These are phyloP conservation scores for Phylloporus arenicola DNA, from an alignment of 768 basidiomycete genomes.

Conservation along the genomic window DNA sequence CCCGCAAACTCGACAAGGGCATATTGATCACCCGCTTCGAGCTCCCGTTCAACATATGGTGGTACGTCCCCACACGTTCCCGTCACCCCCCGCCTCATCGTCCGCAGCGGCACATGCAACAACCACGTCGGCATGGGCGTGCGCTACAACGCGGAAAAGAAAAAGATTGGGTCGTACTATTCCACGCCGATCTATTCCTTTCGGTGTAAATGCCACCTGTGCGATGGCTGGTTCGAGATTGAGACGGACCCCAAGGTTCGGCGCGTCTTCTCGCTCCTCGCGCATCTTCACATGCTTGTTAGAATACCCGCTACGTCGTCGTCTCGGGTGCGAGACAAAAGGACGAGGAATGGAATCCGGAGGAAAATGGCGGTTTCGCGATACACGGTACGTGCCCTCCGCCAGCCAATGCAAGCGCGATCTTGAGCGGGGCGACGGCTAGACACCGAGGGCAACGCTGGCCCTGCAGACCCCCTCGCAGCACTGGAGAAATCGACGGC, in stretches of 20 bases:
- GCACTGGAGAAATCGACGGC: slow-evolving; percentile 86
- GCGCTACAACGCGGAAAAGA: slow-evolving; percentile 99
- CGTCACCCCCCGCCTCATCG: not conserved
- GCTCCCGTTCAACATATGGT: slow-evolving; percentile 95
- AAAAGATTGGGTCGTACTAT: slow-evolving; percentile 91
- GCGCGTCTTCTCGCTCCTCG: not conserved
- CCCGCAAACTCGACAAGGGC: slow-evolving; percentile 93
- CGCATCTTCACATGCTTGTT: not conserved
- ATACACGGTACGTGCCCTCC: slow-evolving; percentile 57
- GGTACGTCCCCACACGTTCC: slow-evolving; percentile 44
- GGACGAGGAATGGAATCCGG: slow-evolving; percentile 95
- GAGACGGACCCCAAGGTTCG: slow-evolving; percentile 92
- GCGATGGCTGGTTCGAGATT: slow-evolving; percentile 96
- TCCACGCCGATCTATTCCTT: slow-evolving; percentile 94
- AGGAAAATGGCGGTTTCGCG: slow-evolving; percentile 90
- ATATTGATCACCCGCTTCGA: slow-evolving; percentile 96
- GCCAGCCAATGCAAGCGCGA: not conserved
- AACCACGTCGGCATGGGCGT: slow-evolving; percentile 98
- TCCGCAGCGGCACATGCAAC: slow-evolving; percentile 79
- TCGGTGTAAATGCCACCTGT: slow-evolving; percentile 96
- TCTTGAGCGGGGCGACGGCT: slow-evolving; percentile 6
- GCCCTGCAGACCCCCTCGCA: slow-evolving; percentile 76
- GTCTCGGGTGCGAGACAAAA: slow-evolving; percentile 90
- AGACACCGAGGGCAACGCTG: slow-evolving; percentile 65
- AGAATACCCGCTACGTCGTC: slow-evolving; percentile 94